phyloP scores from a whole-genome alignment of 192 early-diverging fungal species.

The Umbelopsis ramanniana region DNA sequence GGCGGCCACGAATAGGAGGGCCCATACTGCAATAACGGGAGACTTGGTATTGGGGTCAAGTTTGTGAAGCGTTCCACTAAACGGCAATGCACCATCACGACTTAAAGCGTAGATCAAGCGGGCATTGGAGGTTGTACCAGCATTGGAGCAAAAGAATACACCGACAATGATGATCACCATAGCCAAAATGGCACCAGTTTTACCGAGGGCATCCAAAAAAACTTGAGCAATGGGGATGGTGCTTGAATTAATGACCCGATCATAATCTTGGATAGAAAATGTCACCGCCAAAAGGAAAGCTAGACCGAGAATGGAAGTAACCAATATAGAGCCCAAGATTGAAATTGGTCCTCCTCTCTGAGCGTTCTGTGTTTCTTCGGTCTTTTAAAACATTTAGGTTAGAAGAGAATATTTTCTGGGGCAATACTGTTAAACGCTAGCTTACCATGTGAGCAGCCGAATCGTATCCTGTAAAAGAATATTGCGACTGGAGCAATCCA shows the following conservation, averaged over 20 bases:
- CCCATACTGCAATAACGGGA: constrained; percentile 46
- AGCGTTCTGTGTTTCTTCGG: constrained; percentile 46
- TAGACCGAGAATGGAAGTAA: constrained; percentile 39
- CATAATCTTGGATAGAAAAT: constrained; percentile 47
- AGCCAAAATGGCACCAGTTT: constrained; percentile 38
- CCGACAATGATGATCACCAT: constrained; percentile 47
- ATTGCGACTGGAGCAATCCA: constrained; percentile 40
- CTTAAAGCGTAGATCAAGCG: constrained; percentile 53
- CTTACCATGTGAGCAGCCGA: constrained; percentile 21
- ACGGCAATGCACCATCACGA: constrained; percentile 52
- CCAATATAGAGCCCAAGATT: constrained; percentile 44
- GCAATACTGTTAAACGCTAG: not conserved
- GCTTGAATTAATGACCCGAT: constrained; percentile 28
- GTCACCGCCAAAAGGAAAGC: constrained; percentile 42
- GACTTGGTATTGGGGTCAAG: constrained; percentile 42
- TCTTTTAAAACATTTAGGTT: constrained; percentile 27
- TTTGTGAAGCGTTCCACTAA: constrained; percentile 36
- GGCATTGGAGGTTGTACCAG: constrained; percentile 45
- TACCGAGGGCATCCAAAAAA: constrained; percentile 46
- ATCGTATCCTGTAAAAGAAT: constrained; percentile 40
- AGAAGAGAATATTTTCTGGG: too few species aligned
- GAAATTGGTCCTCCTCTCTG: constrained; percentile 43
- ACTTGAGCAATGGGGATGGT: constrained; percentile 42
- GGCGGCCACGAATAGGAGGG: constrained; percentile 37
- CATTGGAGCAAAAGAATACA: constrained; percentile 43